Evolutionary conservation across 768 basidiomycete genomes (phyloP).

Genomic region (Lentinula edodes): DNA sequence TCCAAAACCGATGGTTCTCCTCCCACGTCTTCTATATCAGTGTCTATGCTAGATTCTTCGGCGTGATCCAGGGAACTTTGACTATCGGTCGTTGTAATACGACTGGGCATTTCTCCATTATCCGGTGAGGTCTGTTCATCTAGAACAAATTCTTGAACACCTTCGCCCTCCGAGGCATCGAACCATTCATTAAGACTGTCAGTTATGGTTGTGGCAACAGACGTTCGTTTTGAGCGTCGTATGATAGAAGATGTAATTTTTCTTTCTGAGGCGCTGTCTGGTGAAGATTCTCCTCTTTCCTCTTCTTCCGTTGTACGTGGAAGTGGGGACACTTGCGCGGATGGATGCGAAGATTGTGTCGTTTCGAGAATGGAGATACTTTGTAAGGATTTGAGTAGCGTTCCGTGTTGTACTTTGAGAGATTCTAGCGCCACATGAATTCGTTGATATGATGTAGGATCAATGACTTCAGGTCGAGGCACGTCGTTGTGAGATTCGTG

Average conservation of each 20-base stretch:
- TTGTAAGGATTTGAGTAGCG: constrained; percentile 40
- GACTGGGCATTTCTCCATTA: constrained; percentile 31
- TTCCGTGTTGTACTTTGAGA: constrained; percentile 56
- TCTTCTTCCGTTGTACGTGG: constrained; percentile 48
- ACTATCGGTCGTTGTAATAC: constrained; percentile 33
- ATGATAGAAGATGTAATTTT: constrained; percentile 22
- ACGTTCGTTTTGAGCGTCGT: constrained; percentile 36
- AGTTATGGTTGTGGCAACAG: constrained; percentile 42
- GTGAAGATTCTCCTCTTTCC: constrained; percentile 28
- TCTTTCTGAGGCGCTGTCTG: constrained; percentile 12
- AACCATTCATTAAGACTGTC: constrained; percentile 67
- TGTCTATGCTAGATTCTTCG: constrained; percentile 49
- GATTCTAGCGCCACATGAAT: constrained; percentile 41
- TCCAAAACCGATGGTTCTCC: constrained; percentile 8
- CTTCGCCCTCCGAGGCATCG: constrained; percentile 61
- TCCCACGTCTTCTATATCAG: constrained; percentile 41
- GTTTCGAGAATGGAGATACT: constrained; percentile 17
- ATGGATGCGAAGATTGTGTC: constrained; percentile 3
- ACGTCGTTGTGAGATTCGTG: neutral
- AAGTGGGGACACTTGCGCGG: constrained; percentile 29
- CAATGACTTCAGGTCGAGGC: constrained; percentile 10
- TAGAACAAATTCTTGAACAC: constrained; percentile 67
- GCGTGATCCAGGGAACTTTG: constrained; percentile 30
- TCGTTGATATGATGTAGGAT: neutral
- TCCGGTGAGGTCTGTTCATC: constrained; percentile 37